Conservation (phyloP, 2,329 filamentous ascomycete genomes). For the Curvularia lunata region DNA sequence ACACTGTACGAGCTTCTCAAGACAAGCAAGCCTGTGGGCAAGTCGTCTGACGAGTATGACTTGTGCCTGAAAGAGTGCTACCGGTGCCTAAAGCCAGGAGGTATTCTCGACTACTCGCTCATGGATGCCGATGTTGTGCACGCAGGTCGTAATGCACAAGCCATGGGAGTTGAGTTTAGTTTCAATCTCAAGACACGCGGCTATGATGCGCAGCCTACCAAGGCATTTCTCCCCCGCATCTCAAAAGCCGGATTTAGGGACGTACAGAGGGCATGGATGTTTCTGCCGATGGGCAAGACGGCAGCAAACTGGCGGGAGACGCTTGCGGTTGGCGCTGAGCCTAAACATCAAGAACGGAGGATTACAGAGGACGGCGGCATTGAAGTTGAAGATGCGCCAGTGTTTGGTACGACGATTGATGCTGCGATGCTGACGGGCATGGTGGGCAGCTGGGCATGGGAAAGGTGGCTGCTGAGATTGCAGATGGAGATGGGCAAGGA, state of each 20-base stretch:
- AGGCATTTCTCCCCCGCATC: constrained; percentile 78
- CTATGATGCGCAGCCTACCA: constrained; percentile 85
- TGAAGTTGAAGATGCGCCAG: constrained; percentile 34
- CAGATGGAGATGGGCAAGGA: constrained; percentile 83
- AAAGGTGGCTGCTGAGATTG: constrained; percentile 90
- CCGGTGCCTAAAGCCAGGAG: constrained; percentile 90
- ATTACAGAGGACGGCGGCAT: constrained; percentile 47
- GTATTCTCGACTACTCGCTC: constrained; percentile 88
- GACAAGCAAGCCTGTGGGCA: constrained; percentile 59
- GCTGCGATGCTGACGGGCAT: constrained; percentile 79
- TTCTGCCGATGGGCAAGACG: constrained; percentile 76
- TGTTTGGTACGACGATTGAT: constrained; percentile 62
- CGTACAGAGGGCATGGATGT: constrained; percentile 85
- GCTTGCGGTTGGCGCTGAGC: constrained; percentile 44
- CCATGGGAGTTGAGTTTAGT: constrained; percentile 88
- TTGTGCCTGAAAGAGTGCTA: constrained; percentile 83
- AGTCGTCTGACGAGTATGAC: constrained; percentile 79
- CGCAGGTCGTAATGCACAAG: constrained; percentile 77
- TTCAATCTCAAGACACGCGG: constrained; percentile 88
- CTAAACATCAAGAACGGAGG: constrained; percentile 41
- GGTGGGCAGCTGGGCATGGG: constrained; percentile 89
- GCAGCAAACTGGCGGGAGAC: constrained; percentile 48
- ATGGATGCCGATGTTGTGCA: constrained; percentile 91
- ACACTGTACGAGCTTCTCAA: constrained; percentile 86
- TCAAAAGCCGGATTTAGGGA: constrained; percentile 77